phyloP scores from a whole-genome alignment of 768 basidiomycete species.

The Sporobolomyces roseus region DNA sequence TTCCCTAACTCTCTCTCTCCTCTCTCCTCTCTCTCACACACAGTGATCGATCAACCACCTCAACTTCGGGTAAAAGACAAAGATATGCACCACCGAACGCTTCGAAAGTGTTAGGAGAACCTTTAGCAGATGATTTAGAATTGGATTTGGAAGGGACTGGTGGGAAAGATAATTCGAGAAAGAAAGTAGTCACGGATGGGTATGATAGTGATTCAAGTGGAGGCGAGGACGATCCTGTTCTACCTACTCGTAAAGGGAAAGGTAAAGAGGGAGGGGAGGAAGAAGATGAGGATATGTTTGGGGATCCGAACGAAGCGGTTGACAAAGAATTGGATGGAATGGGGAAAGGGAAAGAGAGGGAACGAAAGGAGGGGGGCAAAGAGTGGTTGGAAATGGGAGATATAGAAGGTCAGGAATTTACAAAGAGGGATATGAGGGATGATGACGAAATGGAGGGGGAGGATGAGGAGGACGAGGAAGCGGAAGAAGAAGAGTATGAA shows the following conservation, averaged over 20 bases:
- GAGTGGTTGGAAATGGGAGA: conserved; percentile 82
- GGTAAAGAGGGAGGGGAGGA: conserved; percentile 44
- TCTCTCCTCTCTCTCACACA: not conserved
- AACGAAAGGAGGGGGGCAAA: conserved; percentile 44
- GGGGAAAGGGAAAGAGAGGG: conserved; percentile 58
- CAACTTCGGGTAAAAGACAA: conserved; percentile 30
- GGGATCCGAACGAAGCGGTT: conserved; percentile 51
- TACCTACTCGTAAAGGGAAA: conserved; percentile 8
- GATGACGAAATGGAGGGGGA: conserved; percentile 41
- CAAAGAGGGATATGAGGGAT: conserved; percentile 45
- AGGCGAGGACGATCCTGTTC: conserved; percentile 29
- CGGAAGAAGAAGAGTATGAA: conserved; percentile 55
- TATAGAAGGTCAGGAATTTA: conserved; percentile 94
- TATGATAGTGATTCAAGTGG: conserved; percentile 40
- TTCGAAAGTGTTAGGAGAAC: not conserved
- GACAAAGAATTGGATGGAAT: conserved; percentile 59
- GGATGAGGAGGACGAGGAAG: conserved; percentile 51
- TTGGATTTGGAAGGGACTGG: conserved; percentile 34
- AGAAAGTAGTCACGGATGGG: conserved; percentile 34
- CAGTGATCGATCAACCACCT: conserved; percentile 27
- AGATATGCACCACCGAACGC: conserved; percentile 29
- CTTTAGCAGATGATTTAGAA: conserved; percentile 27
- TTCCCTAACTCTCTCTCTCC: not conserved
- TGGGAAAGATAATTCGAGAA: conserved; percentile 10
- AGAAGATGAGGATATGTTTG: conserved; percentile 50